Conservation (phyloP, 2,329 filamentous ascomycete species). For the Alternaria sp. region DNA sequence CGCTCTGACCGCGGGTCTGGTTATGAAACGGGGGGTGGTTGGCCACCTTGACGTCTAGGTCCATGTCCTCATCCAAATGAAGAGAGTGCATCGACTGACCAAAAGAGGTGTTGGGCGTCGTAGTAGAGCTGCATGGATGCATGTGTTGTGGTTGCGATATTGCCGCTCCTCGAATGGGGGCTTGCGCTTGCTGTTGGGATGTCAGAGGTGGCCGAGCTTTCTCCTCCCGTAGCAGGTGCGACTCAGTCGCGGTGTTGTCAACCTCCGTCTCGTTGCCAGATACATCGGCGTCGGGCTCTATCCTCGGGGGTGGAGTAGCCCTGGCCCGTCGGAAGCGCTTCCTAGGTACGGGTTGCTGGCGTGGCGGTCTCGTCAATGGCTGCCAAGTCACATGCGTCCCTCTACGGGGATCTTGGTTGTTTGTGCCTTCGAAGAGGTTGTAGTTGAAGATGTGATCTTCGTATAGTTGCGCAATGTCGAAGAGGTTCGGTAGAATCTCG, state of each 20-base stretch:
- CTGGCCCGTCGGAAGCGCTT: conserved; percentile 20
- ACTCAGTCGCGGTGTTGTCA: conserved; percentile 18
- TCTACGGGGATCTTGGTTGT: conserved; percentile 21
- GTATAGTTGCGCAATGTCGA: conserved; percentile 35
- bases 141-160: background rate
- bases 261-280: conserved; percentile 32
- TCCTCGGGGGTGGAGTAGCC: background rate
- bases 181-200: background rate
- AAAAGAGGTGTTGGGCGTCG: conserved; percentile 11
- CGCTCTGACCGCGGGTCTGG: background rate
- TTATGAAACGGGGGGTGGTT: conserved; percentile 3
- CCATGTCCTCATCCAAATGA: conserved; percentile 6
- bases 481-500: conserved; percentile 36
- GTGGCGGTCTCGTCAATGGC: conserved; percentile 24
- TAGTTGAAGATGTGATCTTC: conserved; percentile 40
- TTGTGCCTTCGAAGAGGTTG: conserved; percentile 30
- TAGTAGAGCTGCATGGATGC: background rate
- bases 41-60: conserved; percentile 18
- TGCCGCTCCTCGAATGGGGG: background rate
- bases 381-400: conserved; percentile 37
- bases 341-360: conserved; percentile 6
- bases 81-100: conserved; percentile 13
- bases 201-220: background rate
- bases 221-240: background rate
- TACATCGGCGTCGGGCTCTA: conserved; percentile 6